Conservation (phyloP, 228 moss, liverwort and hornwort genomes). For the Sphagnum magellanicum region DNA sequence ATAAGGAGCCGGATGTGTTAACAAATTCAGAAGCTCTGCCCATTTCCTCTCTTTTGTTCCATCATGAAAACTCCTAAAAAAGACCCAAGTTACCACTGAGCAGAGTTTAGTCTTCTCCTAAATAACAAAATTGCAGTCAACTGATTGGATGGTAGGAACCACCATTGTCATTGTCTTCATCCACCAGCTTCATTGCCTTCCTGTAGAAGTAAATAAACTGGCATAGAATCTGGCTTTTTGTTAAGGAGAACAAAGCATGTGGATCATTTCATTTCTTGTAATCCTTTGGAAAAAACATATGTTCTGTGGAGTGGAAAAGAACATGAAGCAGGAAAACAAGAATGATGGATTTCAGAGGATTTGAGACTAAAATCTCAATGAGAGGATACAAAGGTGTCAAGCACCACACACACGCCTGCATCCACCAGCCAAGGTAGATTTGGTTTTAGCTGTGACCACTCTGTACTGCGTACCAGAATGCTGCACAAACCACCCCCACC, state of each 20-base stretch:
- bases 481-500: slow-evolving; percentile 20
- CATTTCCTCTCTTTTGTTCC: no score
- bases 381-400: slow-evolving; percentile 77
- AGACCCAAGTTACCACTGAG: no score
- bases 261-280: background rate
- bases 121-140: no score
- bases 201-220: slow-evolving; percentile 66
- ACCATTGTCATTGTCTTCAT: slow-evolving; percentile 4
- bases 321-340: no score
- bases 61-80: no score
- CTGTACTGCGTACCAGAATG: slow-evolving; percentile 67
- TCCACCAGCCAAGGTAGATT: slow-evolving; percentile 96
- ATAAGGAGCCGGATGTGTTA: no score
- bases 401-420: slow-evolving; percentile 58
- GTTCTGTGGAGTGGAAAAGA: no score
- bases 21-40: no score
- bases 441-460: slow-evolving; percentile 61
- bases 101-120: no score
- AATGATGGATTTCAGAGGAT: no score
- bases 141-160: background rate
- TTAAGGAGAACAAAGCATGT: background rate
- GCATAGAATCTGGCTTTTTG: slow-evolving; percentile 40
- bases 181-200: slow-evolving; percentile 16
- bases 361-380: no score
- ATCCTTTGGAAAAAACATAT: no score